Base-by-base conservation (phyloP, 306 rosid genomes). In the Vachellia collinsii region DNA sequence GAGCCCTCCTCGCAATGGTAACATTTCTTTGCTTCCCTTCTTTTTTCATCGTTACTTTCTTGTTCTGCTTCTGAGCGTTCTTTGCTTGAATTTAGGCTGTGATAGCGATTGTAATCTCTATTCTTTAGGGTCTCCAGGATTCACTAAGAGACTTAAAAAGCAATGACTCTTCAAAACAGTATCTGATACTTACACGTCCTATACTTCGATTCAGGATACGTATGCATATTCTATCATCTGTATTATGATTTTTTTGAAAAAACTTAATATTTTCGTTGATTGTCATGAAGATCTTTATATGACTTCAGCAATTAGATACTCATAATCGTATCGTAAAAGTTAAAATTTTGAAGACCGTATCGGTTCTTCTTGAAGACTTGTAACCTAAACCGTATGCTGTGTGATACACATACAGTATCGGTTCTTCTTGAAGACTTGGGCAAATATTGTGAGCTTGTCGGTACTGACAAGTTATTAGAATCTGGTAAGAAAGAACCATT, bases 1-100 rank as follows among this genome's bases (percentile, higher is more conserved):
- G 74, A 95, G 95, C 86, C 94, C 97, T 85, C 88, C 85, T 64
- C 97, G 77, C 47, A 80, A 87, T 79, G 97, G 98, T 93, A 87
- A 61, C 44, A 25, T 10, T 58, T 71, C 64, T 59, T 3, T 54
- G 77, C 78, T 65, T 39, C 22, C 37, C 78, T 50, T 41, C 3
- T 56, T 77, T 68, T 77, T 68, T 56, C 22, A 17, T 81, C 74
- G 19, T 62, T 34, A 63, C 29, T 76, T 76, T 48, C 70, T 71
- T 59, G 58, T 34, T 83, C 65, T 51, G 34, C 58, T 17, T 82
- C 50, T 63, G 6, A 83, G 22, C 38, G 36, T 16, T 51, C 1
- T 51, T 51, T 51, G 58, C 22, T 51, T 8, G 20, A 51, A 51
- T 81, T 61, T 74, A 14, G 44, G 72, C 23, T 72, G 77, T n/a